Conservation (phyloP, 164 flowering plant species). For the Dillenia turbinata region DNA sequence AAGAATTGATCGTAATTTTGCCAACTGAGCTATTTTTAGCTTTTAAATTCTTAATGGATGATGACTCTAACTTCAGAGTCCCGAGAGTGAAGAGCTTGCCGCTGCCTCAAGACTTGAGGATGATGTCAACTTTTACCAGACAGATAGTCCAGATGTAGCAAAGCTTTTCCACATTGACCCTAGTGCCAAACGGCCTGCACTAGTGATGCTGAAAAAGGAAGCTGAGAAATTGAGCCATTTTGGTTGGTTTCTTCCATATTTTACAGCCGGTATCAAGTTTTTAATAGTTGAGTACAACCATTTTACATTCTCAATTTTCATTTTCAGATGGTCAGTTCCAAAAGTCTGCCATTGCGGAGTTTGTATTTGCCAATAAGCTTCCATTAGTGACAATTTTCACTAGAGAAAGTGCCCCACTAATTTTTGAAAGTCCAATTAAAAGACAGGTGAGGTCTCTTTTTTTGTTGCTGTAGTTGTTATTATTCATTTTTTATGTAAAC, state of each 20-base stretch:
- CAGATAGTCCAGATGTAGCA: constrained; percentile 75
- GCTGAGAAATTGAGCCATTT: constrained; percentile 70
- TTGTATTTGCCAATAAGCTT: constrained; percentile 79
- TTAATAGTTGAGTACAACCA: not conserved
- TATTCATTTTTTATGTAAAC: not conserved
- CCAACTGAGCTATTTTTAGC: no score
- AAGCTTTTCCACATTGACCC: constrained; percentile 73
- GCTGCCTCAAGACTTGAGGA: constrained; percentile 90
- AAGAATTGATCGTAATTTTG: no score
- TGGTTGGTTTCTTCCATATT: constrained; percentile 42
- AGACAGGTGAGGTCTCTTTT: constrained; percentile 56
- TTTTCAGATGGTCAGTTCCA: constrained; percentile 72
- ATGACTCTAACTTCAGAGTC: constrained; percentile 44
- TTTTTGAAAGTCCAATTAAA: constrained; percentile 84
- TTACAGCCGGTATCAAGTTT: not conserved
- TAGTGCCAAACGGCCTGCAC: constrained; percentile 70
- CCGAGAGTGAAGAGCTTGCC: constrained; percentile 78
- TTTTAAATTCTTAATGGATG: no score
- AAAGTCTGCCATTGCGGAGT: constrained; percentile 65
- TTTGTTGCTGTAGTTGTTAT: not conserved
- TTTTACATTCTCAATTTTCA: constrained; percentile 5
- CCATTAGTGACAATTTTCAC: constrained; percentile 81
- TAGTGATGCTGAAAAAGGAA: constrained; percentile 85
- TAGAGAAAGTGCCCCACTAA: constrained; percentile 71
- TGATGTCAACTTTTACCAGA: constrained; percentile 89